Conservation (phyloP, 805 yeast genomes). For the Kodamaea kakaduensis region DNA sequence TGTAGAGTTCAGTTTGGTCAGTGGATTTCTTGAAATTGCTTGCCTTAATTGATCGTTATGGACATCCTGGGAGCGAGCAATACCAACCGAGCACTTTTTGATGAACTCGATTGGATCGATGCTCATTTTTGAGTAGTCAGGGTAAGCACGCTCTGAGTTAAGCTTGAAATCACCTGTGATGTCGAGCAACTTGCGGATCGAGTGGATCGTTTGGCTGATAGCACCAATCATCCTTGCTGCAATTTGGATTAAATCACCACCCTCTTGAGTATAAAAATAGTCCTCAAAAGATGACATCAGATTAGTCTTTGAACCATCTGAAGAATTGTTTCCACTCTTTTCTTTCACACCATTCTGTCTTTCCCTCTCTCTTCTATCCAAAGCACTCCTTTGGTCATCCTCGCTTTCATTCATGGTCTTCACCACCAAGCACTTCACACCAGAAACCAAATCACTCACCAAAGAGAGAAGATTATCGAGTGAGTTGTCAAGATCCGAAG, state of each 20-base stretch:
- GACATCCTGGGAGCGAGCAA: conserved; percentile 39
- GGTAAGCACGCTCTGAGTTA: conserved; percentile 56
- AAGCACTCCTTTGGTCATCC: conserved; percentile 26
- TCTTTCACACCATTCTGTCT: too few relatives aligned
- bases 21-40: conserved; percentile 15
- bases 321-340: too few relatives aligned
- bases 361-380: background rate
- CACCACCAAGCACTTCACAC: conserved; percentile 60
- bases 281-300: conserved; percentile 3
- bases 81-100: conserved; percentile 55
- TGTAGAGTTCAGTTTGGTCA: conserved; percentile 19
- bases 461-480: conserved; percentile 56
- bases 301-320: background rate
- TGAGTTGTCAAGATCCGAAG: conserved; percentile 42
- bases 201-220: conserved; percentile 45
- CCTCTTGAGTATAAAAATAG: conserved; percentile 63
- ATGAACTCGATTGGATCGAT: conserved; percentile 61
- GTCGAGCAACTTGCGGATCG: conserved; percentile 49
- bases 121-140: conserved; percentile 56
- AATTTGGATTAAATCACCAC: conserved; percentile 57
- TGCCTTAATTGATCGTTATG: conserved; percentile 20
- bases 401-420: conserved; percentile 44
- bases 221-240: conserved; percentile 58
- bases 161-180: conserved; percentile 66
- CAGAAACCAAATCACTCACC: conserved; percentile 61